A percentile compares a stretch with the other conserved stretches of the same genome.
phyloP scores from a whole-genome alignment of 306 rosid genomes.

The Gleditsia sinensis region DNA sequence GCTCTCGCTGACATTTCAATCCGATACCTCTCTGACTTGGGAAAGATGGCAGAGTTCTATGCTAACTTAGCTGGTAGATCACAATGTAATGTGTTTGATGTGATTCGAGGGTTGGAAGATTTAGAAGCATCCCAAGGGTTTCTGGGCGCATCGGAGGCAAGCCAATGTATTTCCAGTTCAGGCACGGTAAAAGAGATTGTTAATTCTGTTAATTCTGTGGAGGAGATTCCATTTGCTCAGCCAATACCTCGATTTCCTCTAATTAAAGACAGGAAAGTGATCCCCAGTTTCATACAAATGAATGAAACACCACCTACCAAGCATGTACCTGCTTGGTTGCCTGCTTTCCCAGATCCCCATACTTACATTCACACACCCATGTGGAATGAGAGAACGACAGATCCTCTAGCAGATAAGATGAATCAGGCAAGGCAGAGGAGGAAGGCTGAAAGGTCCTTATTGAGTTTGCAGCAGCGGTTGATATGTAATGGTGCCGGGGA shows the following conservation, averaged over 20 bases:
- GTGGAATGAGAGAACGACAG: neutral
- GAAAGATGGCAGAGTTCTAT: constrained; percentile 50
- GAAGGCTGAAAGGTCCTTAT: constrained; percentile 66
- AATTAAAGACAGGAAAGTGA: constrained; percentile 32
- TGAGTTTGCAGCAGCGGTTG: constrained; percentile 66
- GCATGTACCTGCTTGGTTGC: constrained; percentile 52
- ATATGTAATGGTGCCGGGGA: constrained; percentile 32
- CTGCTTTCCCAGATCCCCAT: neutral
- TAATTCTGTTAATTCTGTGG: constrained; percentile 38
- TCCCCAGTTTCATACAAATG: constrained; percentile 57
- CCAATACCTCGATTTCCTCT: constrained; percentile 55
- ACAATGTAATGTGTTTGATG: constrained; percentile 61
- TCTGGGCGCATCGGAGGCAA: constrained; percentile 40
- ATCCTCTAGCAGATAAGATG: constrained; percentile 31
- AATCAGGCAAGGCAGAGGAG: constrained; percentile 66
- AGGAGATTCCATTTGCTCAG: constrained; percentile 63
- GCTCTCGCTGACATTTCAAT: constrained; percentile 54
- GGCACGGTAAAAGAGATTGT: constrained; percentile 38
- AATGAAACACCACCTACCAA: constrained; percentile 53
- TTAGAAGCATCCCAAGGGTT: constrained; percentile 45
- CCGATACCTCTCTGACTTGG: constrained; percentile 55
- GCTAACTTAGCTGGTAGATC: constrained; percentile 69
- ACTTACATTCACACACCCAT: neutral
- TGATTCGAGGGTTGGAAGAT: constrained; percentile 57
- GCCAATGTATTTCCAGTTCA: constrained; percentile 42